These are phyloP conservation scores for Solanum neorickii DNA, from an alignment of 257 asterid genomes.

Conservation along the genomic window DNA sequence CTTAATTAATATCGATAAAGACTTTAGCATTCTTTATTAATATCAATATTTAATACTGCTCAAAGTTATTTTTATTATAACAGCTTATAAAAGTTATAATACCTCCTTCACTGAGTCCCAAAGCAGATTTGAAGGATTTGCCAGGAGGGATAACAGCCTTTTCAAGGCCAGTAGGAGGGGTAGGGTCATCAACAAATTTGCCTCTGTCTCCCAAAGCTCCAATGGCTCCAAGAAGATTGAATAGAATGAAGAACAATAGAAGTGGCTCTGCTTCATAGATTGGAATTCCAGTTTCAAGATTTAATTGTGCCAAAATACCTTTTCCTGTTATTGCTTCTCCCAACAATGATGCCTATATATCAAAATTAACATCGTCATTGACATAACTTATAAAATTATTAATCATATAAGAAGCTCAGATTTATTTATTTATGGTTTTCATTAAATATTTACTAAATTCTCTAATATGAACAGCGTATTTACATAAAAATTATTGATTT, in stretches of 20 bases:
- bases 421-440: no score
- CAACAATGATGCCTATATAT: constrained; percentile 58
- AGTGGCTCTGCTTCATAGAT: constrained; percentile 60
- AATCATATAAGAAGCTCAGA: no score
- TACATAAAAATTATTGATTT: no score
- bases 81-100: background rate
- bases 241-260: constrained; percentile 74
- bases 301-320: constrained; percentile 73
- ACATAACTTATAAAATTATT: no score
- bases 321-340: constrained; percentile 97
- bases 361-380: background rate
- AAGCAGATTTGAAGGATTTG: constrained; percentile 47
- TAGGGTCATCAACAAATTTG: constrained; percentile 63
- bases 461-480: background rate
- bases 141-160: constrained; percentile 76
- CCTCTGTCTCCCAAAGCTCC: constrained; percentile 98
- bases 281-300: constrained; percentile 90
- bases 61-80: no score
- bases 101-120: constrained; percentile 69
- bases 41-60: no score
- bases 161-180: constrained; percentile 46
- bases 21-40: no score
- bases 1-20: no score
- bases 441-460: no score
- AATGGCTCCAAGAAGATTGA: constrained; percentile 87